Conservation (phyloP, 2,329 filamentous ascomycete species). For the Sordariomycetes sp. region DNA sequence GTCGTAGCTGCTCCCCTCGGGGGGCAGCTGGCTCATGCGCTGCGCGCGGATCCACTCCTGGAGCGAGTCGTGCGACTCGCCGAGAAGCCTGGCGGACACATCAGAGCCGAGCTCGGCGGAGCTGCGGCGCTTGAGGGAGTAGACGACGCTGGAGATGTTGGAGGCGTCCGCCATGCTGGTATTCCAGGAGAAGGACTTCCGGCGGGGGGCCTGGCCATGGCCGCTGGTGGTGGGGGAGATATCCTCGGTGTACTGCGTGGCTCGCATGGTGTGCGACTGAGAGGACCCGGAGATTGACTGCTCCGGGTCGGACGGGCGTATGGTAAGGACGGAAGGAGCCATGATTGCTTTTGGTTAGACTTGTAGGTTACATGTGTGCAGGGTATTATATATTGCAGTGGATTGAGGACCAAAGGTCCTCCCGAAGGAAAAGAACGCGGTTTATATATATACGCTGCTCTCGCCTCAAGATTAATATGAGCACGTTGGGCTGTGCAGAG, state of each 20-base stretch:
- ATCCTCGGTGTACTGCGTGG: neutral
- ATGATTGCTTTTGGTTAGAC: neutral
- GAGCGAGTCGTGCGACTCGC: constrained; percentile 14
- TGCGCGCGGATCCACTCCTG: constrained; percentile 24
- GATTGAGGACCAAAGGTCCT: too few relatives aligned
- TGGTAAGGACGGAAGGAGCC: neutral
- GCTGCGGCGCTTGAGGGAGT: constrained; percentile 16
- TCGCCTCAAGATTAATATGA: too few relatives aligned
- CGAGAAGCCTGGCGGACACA: constrained; percentile 16
- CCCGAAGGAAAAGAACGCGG: too few relatives aligned
- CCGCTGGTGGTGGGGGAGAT: neutral
- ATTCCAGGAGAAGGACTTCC: neutral
- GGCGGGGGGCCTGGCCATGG: neutral
- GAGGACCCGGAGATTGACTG: neutral
- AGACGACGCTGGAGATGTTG: constrained; percentile 17
- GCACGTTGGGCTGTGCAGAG: too few relatives aligned
- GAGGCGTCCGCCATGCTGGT: constrained; percentile 11
- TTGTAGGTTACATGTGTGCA: too few relatives aligned
- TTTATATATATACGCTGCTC: too few relatives aligned
- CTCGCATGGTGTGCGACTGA: neutral
- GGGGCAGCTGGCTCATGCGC: constrained; percentile 24
- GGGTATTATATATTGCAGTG: too few relatives aligned
- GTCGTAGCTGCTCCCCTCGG: constrained; percentile 27
- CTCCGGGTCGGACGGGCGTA: neutral
- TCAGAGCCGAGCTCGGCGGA: constrained; percentile 17